A percentile compares a stretch with the other conserved stretches of the same genome.
These are phyloP conservation scores for Metschnikowia arizonensis DNA, from an alignment of 805 yeast genomes.

Conservation along the genomic window DNA sequence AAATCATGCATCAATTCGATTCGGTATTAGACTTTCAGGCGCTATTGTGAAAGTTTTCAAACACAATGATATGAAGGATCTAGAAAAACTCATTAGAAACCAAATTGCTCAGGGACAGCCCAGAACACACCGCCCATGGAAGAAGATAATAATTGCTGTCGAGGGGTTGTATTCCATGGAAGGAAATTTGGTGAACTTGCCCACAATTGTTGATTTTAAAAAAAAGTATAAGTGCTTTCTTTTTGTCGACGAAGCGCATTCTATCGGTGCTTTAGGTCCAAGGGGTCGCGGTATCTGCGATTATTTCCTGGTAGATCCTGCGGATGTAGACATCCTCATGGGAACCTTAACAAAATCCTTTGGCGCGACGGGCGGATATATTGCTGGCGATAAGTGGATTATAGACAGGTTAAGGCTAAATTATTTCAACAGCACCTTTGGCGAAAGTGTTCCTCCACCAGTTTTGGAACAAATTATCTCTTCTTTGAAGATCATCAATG, in stretches of 20 bases:
- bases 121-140: slow-evolving; percentile 94
- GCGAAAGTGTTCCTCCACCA: slow-evolving; percentile 88
- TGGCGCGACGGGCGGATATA: slow-evolving; percentile 98
- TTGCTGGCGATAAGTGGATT: slow-evolving; percentile 68
- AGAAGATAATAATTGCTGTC: slow-evolving; percentile 75
- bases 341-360: slow-evolving; percentile 97
- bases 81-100: slow-evolving; percentile 75
- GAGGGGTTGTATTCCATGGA: slow-evolving; percentile 94
- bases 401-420: slow-evolving; percentile 73
- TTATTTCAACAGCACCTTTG: slow-evolving; percentile 67
- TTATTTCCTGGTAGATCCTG: slow-evolving; percentile 76
- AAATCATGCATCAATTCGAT: slow-evolving; percentile 93
- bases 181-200: slow-evolving; percentile 84
- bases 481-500: slow-evolving; percentile 72
- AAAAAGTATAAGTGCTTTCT: slow-evolving; percentile 84
- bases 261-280: slow-evolving; percentile 98
- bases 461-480: slow-evolving; percentile 84
- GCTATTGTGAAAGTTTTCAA: slow-evolving; percentile 88
- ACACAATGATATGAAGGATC: slow-evolving; percentile 81
- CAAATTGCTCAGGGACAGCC: slow-evolving; percentile 94
- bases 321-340: slow-evolving; percentile 82
- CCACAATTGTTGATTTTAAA: slow-evolving; percentile 65
- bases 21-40: slow-evolving; percentile 89
- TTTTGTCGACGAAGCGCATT: slow-evolving; percentile 96
- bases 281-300: slow-evolving; percentile 94